These are phyloP conservation scores for Dalbergia oliveri DNA, from an alignment of 306 rosid species.

Conservation along the genomic window DNA sequence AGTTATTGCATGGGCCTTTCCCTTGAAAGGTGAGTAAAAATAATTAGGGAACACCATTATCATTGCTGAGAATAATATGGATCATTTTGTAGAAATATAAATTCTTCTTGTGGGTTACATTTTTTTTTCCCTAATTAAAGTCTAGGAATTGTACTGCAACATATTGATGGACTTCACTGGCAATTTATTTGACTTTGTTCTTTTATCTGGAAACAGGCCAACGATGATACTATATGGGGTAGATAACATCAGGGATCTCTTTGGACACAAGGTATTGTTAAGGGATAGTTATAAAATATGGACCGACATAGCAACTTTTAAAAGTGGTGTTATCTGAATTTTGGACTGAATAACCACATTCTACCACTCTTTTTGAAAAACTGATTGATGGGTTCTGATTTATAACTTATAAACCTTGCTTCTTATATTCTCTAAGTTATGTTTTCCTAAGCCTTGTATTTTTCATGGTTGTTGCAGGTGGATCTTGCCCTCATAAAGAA, in stretches of 20 bases:
- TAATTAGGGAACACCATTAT: not conserved
- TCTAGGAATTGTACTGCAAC: constrained; percentile 3
- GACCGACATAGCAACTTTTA: not conserved
- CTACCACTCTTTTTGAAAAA: no score
- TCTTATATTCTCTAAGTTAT: not conserved
- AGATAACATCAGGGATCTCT: constrained; percentile 94
- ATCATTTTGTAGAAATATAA: not conserved
- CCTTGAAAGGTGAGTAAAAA: constrained; percentile 78
- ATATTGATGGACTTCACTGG: not conserved
- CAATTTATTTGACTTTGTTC: constrained; percentile 15
- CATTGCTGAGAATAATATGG: constrained; percentile 13
- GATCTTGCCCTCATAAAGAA: constrained; percentile 91
- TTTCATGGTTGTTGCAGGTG: constrained; percentile 59
- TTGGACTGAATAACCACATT: no score
- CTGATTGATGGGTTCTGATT: constrained; percentile 13
- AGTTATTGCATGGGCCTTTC: constrained; percentile 97
- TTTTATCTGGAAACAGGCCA: constrained; percentile 68
- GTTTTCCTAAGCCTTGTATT: constrained; percentile 11
- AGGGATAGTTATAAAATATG: not conserved
- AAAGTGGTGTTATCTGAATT: no score
- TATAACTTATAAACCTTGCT: not conserved
- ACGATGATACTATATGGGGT: constrained; percentile 90
- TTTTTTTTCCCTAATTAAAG: not conserved
- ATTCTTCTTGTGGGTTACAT: not conserved
- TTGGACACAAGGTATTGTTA: constrained; percentile 82